phyloP scores from a whole-genome alignment of 805 yeast species.

The Kluyveromyces siamensis region DNA sequence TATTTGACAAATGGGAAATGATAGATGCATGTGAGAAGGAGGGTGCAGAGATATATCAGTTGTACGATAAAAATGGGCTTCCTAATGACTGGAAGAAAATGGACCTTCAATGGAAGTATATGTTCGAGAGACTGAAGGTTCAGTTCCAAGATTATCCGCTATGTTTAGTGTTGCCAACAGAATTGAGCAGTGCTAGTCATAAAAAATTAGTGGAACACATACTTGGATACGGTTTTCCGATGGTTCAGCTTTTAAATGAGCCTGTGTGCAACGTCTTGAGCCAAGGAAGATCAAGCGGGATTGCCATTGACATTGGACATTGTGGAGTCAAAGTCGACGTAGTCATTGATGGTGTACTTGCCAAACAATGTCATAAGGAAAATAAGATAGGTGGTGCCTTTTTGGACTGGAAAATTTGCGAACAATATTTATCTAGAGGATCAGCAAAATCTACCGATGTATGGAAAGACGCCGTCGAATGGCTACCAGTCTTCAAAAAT shows the following conservation, averaged over 20 bases:
- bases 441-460: slow-evolving; percentile 5
- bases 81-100: slow-evolving; percentile 69
- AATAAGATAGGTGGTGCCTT: slow-evolving; percentile 82
- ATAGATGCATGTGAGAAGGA: slow-evolving; percentile 10
- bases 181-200: slow-evolving; percentile 30
- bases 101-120: slow-evolving; percentile 56
- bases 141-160: slow-evolving; percentile 58
- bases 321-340: slow-evolving; percentile 67
- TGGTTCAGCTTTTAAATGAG: slow-evolving; percentile 63
- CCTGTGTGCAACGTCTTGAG: slow-evolving; percentile 74
- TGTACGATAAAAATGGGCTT: slow-evolving; percentile 32
- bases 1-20: slow-evolving; percentile 25
- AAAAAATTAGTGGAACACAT: slow-evolving; percentile 68
- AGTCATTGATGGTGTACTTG: slow-evolving; percentile 62
- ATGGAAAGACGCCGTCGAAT: slow-evolving; percentile 22
- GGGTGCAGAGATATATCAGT: slow-evolving; percentile 3
- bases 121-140: slow-evolving; percentile 44
- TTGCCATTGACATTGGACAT: slow-evolving; percentile 76
- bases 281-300: slow-evolving; percentile 67
- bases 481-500: slow-evolving; percentile 25
- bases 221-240: slow-evolving; percentile 65
- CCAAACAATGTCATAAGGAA: slow-evolving; percentile 54
- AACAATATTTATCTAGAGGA: slow-evolving; percentile 31
- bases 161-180: slow-evolving; percentile 34
- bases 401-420: slow-evolving; percentile 52